Base-by-base conservation (phyloP, 116 monocot species). In the Thalassia testudinum region DNA sequence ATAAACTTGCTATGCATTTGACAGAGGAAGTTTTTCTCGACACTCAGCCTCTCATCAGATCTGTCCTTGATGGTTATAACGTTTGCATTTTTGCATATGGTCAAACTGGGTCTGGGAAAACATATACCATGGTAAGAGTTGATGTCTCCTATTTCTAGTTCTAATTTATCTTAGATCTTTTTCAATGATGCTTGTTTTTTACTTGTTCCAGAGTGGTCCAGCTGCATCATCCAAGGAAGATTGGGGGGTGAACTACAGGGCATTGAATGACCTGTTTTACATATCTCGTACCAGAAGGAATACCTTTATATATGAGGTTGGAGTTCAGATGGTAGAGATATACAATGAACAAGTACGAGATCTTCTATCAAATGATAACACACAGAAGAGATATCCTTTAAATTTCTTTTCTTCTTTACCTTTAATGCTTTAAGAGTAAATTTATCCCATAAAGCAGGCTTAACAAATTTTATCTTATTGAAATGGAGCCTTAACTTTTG, bases 281-380 rank as follows among this genome's bases (percentile, higher is more conserved):
- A 81, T 97, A 20, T 88, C 88, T 55, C 70, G 16, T 16, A 69
- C 57, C 12, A 74, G 85, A 23, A 74, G 59, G 62, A 81, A 58
- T 19, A 77, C 70, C 25, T 66, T 72, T 55, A 60, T 45, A 1
- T 85, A 88, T 62, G 85, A 97, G 56, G 65, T 97, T 48, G 72
- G 72, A 16, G 85, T 97, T 51, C 95, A 97, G 38, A 97, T 97
- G 89, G 77, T 97, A 52, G 95, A 97, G 60, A 82, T 97, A 59
- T 88, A 97, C 42, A 97, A 97, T 66, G 95, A 97, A 53, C 79
- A 88, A 88, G 81, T 97, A 15, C 85, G 77, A 16, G 95, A 97
- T 81, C 82, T 97, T 11, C 89, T 97, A 53, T 49, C 71, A 47
- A 81, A 17, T 62, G 70, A 70, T 65, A 71, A 69, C 42, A 43